Conservation (phyloP, 352 stramenopile species). For the Thalassiosira livingstoniorum region DNA sequence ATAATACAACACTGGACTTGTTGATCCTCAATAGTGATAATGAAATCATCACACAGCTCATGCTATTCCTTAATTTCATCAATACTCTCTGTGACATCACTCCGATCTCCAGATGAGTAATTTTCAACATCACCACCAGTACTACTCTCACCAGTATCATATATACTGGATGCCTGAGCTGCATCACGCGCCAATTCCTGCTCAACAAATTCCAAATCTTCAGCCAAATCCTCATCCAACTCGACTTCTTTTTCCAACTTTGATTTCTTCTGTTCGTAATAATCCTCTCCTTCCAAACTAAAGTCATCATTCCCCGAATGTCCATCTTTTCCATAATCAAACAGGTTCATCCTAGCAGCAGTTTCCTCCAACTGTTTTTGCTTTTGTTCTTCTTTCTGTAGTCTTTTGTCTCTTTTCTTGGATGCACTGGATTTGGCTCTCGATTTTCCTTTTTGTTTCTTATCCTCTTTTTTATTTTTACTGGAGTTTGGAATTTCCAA, state of each 20-base stretch:
- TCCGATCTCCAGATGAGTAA: too few relatives aligned
- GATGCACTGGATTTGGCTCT: constrained; percentile 67
- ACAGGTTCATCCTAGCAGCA: constrained; percentile 82
- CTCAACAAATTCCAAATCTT: constrained; percentile 76
- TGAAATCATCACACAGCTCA: too few relatives aligned
- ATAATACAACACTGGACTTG: too few relatives aligned
- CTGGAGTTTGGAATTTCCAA: constrained; percentile 1
- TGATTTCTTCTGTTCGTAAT: constrained; percentile 37
- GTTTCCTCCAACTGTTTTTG: constrained; percentile 71
- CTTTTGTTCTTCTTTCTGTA: constrained; percentile 81
- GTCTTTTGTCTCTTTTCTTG: constrained; percentile 69
- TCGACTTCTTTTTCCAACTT: constrained; percentile 62
- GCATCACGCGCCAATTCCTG: constrained; percentile 52
- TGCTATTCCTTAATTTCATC: too few relatives aligned
- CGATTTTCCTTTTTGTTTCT: constrained; percentile 25
- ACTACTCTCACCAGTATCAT: too few relatives aligned
- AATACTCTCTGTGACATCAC: too few relatives aligned
- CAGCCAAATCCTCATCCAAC: constrained; percentile 72
- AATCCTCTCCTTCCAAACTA: constrained; percentile 53
- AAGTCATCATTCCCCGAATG: constrained; percentile 65
- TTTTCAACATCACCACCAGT: too few relatives aligned
- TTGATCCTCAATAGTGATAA: too few relatives aligned
- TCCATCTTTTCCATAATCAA: too few relatives aligned
- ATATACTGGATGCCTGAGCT: neutral
- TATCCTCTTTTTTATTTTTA: constrained; percentile 22